Evolutionary conservation across 2,329 filamentous ascomycete genomes (phyloP), one percentile per base, ranked within the genome.

Genomic region (Cercospora sp.): DNA sequence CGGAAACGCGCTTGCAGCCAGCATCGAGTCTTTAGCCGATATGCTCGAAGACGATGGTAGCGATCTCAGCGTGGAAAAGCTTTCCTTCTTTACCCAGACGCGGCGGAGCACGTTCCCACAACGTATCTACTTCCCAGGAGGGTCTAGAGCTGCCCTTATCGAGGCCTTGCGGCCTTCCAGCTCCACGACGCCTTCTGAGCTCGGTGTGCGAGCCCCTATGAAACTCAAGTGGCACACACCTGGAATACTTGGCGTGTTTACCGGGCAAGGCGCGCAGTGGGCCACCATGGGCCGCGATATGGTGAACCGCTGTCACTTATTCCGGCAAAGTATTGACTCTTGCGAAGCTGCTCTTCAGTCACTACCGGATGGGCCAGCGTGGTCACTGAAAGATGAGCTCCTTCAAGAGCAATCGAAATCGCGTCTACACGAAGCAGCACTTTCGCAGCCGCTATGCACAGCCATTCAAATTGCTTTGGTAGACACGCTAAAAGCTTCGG

Each of bases 361-460:
- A 13, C 65, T 73, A 5, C 66, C 68, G 7, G 68, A 70, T 57
- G 58, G 60, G 10, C 71, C 72, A 2, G 12, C 33, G 4, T 80
- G 76, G 76, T 75, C 77, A 16, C 69, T 79, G 2, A 30, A 71
- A 7, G 68, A 72, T 6, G 75, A 77, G 63, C 72, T 78, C 55
- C 87, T 4, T 84, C 87, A 69, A 78, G 87, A 5, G 83, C 78
- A 0, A 70, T 84, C 3, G 2, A 65, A 74, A 68, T 76, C 31
- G 4, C 69, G 71, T 8, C 53, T 72, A 26, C 10, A 48, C 23
- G 69, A 76, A 55, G 74, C 79, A 8, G 74, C 73, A 30, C 69
- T 86, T 18, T 80, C 83, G 0, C 86, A 88, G 69, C 84, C 86
- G 0, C 73, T 87, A 0, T 87, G 83, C 61, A 87, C 86, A 0